Evolutionary conservation across 805 yeast species (phyloP), one percentile per base, ranked within the genome.

Genomic region (Starmerella geochares): DNA sequence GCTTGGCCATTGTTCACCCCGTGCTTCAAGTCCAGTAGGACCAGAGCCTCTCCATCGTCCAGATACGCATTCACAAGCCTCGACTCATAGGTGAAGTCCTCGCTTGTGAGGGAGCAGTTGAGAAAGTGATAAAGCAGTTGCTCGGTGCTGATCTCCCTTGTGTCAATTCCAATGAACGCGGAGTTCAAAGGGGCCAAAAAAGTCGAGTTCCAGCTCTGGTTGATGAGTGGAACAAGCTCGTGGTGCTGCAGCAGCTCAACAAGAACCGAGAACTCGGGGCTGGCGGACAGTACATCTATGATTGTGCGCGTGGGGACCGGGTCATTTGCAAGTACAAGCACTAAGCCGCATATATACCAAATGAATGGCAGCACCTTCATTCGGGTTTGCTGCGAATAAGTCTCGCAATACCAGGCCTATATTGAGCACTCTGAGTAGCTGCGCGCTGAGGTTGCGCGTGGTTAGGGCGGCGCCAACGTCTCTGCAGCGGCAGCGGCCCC

Each of bases 161-260:
- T 46, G 40, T 55, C 51, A 13, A 48, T 36, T 17, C 61, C 60
- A 4, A 68, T 70, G 63, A 83, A 84, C 0, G 95, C 95, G 57
- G 81, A 79, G 64, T 86, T 86, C 9, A 81, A 72, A 0, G 95
- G 94, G 1, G 94, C 94, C 39, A 83, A 61, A 14, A 86, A 65
- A 0, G 95, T 84, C 49, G 81, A 75, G 62, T 85, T 82, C 35
- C 67, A 67, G 54, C 81, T 62, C 23, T 67, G 66, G 60, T 83
- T 85, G 31, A 86, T 62, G 42, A 67, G 63, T 1, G 86, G 86
- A 1, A 86, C 68, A 43, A 80, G 65, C 14, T 79, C 86, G 47
- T 72, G 73, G 47, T 73, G 64, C 62, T 86, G 95, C 3, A 86
- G 55, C 17, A 75, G 65, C 44, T 79, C 66, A 33, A 84, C 65